Conservation (phyloP, 345 rosid genomes). For the sweet orange (Citrus sinensis) region DNA sequence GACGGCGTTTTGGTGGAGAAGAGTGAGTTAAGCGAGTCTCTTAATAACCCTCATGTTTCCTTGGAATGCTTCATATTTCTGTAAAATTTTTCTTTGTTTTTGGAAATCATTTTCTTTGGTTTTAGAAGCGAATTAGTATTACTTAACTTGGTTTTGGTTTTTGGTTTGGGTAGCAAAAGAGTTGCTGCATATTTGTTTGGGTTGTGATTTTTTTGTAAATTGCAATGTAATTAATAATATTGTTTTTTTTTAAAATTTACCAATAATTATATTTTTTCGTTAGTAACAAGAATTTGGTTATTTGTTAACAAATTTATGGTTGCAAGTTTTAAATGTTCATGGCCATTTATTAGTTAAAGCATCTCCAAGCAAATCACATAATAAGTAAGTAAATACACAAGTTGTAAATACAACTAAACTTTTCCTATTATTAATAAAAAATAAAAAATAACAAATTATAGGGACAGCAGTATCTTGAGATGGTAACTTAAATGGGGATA, state of each 20-base stretch:
- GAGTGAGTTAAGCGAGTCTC: slow-evolving; percentile 26
- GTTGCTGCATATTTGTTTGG: neutral
- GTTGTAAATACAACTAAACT: no score
- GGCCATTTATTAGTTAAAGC: no score
- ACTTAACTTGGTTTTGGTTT: neutral
- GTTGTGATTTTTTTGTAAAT: slow-evolving; percentile 1
- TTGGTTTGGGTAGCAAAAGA: neutral
- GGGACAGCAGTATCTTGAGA: neutral
- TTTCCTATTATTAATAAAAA: no score
- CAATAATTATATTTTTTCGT: no score
- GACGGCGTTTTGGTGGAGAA: slow-evolving; percentile 29
- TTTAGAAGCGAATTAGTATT: neutral
- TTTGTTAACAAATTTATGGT: no score
- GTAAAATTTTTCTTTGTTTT: slow-evolving; percentile 21
- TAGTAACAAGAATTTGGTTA: no score
- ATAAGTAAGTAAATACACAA: no score
- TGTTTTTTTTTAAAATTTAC: no score
- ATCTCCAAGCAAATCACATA: no score
- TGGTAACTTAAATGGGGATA: neutral
- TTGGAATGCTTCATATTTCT: slow-evolving; percentile 82
- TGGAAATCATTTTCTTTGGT: neutral
- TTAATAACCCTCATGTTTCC: slow-evolving; percentile 65
- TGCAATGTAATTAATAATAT: neutral
- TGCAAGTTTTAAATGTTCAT: no score
- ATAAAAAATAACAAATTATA: no score